Base-by-base conservation (phyloP, 352 stramenopile species). In the Globisporangium ultimum region DNA sequence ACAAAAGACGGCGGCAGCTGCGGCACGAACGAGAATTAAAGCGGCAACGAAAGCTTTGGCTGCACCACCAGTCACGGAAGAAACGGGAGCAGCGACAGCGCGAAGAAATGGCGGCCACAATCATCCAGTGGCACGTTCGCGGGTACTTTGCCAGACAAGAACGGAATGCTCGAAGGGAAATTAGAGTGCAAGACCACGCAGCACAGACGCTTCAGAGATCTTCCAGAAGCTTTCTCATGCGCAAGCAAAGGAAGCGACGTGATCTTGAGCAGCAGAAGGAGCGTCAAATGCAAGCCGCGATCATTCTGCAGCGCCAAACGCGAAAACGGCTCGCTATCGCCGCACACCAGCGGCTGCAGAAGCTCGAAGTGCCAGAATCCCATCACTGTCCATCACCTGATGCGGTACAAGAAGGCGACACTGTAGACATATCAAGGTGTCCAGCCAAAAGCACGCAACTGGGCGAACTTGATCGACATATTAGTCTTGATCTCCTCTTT, bases 401-500 rank as follows among this genome's bases (percentile, higher is more conserved):
- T 38, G 41, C 5, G 34, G 24, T 20, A 22, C 58, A 12, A 48
- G 11, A 38, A 32, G 38, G 9, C 28, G 28, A 36, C 28, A 10
- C 28, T 36, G 28, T 10, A 36, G 28, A 36, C 28, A 36, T 10
- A 20, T n/a, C 18, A 18, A 20, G 24, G 15, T 47, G 42, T 21
- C 13, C 13, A 28, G 32, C 36, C 36, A 48, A 46, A 18, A 22
- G 6, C 24, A 0, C 51, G 17, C 24, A 13, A 32, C 40, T 41
- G 18, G 34, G 21, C 10, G 24, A 49, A 9, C 32, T 65, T 8
- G 21, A 2, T 2, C 45, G 59, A 41, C 46, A 52, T 43, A 55
- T 84, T 42, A 86, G 78, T 53, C 65, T 88, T 18, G 78, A 88
- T 32, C 57, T 88, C 47, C 64, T 88, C 22, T 84, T 88, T 53